Conservation (phyloP, 306 rosid genomes). For the Cyamopsis tetragonoloba region DNA sequence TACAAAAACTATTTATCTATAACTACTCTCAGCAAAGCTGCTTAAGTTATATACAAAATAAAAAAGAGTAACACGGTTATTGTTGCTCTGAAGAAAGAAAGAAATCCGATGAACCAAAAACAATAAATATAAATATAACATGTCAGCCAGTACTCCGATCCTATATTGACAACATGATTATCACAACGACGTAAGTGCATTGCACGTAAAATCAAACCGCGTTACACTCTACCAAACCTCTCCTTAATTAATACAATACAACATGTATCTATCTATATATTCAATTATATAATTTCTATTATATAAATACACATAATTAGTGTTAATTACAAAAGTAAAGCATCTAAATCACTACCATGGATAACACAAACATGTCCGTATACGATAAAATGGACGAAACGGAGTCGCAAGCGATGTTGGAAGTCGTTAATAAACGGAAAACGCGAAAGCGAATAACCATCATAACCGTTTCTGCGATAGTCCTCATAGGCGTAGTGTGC, state of each 20-base stretch:
- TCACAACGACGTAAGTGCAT: conserved; percentile 26
- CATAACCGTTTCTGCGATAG: conserved; percentile 45
- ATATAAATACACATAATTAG: not conserved
- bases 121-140: conserved; percentile 14
- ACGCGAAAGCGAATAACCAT: conserved; percentile 45
- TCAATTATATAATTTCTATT: too few relatives aligned
- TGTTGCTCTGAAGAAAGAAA: too few relatives aligned
- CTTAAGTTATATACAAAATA: too few relatives aligned
- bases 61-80: too few relatives aligned
- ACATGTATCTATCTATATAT: too few relatives aligned
- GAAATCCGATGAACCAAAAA: too few relatives aligned
- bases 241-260: too few relatives aligned
- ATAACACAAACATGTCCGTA: too few relatives aligned
- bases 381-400: conserved; percentile 54
- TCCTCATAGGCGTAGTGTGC: conserved; percentile 45
- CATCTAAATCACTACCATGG: too few relatives aligned
- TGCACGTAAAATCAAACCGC: conserved; percentile 43
- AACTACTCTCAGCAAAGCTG: too few relatives aligned
- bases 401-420: conserved; percentile 42
- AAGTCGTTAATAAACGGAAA: conserved; percentile 35
- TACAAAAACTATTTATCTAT: too few relatives aligned
- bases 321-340: too few relatives aligned
- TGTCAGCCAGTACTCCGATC: conserved; percentile 41
- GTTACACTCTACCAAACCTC: conserved; percentile 11
- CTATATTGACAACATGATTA: conserved; percentile 16